phyloP scores from a whole-genome alignment of 2,329 filamentous ascomycete species.

The Colletotrichum noveboracense region DNA sequence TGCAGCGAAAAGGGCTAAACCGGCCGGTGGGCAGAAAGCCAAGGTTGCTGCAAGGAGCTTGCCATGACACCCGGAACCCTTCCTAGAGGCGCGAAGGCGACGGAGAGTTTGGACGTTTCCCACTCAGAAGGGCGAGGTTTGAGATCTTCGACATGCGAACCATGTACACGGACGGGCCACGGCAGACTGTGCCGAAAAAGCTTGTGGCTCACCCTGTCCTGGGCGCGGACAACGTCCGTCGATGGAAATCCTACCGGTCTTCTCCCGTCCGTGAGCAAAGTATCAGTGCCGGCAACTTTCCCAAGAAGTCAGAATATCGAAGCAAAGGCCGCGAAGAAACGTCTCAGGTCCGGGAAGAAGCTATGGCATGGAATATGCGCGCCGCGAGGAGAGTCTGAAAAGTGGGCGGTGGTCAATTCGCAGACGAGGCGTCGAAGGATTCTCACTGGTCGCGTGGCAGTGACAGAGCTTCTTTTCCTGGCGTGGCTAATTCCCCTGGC shows the following conservation, averaged over 20 bases:
- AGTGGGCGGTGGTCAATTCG: neutral
- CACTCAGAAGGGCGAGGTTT: neutral
- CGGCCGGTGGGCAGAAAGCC: neutral
- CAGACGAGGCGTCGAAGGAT: neutral
- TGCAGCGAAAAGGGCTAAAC: neutral
- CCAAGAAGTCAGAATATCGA: neutral
- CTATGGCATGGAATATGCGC: neutral
- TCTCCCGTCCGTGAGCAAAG: neutral
- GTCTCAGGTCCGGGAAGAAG: neutral
- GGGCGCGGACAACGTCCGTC: neutral
- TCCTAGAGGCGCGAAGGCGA: neutral
- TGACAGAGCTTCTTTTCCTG: neutral
- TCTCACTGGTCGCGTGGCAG: neutral
- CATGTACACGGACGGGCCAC: neutral
- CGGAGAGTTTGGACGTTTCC: neutral
- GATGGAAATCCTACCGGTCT: neutral
- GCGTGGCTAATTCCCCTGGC: neutral
- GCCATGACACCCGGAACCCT: neutral
- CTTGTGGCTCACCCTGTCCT: neutral
- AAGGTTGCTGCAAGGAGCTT: neutral
- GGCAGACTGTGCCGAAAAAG: neutral
- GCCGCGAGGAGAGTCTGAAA: neutral
- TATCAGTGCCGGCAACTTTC: neutral
- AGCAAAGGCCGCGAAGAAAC: neutral
- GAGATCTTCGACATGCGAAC: neutral